Evolutionary conservation across 1,284 basidiomycete species (phyloP).

Genomic region (Moesziomyces aphidis): DNA sequence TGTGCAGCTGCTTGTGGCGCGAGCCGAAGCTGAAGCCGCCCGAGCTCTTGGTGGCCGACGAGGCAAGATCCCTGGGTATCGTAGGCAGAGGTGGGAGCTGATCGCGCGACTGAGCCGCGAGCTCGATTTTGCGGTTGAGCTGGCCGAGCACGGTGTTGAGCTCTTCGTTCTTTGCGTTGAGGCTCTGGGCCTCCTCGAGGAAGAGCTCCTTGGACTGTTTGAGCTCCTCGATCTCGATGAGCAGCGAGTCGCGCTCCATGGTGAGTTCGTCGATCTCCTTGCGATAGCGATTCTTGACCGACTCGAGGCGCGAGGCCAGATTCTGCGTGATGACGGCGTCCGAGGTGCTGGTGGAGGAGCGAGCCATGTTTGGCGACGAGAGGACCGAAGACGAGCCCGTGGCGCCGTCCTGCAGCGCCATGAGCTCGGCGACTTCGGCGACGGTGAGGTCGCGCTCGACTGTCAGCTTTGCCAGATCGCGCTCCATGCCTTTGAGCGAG

Average conservation of each 20-base stretch:
- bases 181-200: slow-evolving; percentile 87
- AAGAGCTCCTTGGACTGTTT: slow-evolving; percentile 86
- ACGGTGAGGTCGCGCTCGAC: slow-evolving; percentile 90
- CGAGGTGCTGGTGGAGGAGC: slow-evolving; percentile 18
- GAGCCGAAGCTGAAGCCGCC: slow-evolving; percentile 53
- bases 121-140: slow-evolving; percentile 50
- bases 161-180: slow-evolving; percentile 92
- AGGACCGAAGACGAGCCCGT: slow-evolving; percentile 6
- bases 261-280: slow-evolving; percentile 86
- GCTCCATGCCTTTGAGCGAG: slow-evolving; percentile 82
- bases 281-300: slow-evolving; percentile 86
- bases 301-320: slow-evolving; percentile 87
- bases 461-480: slow-evolving; percentile 85
- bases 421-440: slow-evolving; percentile 92
- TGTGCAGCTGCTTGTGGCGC: slow-evolving; percentile 35
- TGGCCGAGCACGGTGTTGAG: slow-evolving; percentile 85
- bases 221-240: slow-evolving; percentile 87
- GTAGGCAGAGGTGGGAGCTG: slow-evolving; percentile 31
- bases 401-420: slow-evolving; percentile 74
- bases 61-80: slow-evolving; percentile 22
- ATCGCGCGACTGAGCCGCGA: slow-evolving; percentile 27
- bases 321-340: slow-evolving; percentile 75
- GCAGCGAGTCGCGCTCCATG: slow-evolving; percentile 81
- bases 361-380: slow-evolving; percentile 12
- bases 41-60: slow-evolving; percentile 14